Evolutionary conservation across 2,329 filamentous ascomycete genomes (phyloP).

Genomic region (Aureobasidium uvarum): DNA sequence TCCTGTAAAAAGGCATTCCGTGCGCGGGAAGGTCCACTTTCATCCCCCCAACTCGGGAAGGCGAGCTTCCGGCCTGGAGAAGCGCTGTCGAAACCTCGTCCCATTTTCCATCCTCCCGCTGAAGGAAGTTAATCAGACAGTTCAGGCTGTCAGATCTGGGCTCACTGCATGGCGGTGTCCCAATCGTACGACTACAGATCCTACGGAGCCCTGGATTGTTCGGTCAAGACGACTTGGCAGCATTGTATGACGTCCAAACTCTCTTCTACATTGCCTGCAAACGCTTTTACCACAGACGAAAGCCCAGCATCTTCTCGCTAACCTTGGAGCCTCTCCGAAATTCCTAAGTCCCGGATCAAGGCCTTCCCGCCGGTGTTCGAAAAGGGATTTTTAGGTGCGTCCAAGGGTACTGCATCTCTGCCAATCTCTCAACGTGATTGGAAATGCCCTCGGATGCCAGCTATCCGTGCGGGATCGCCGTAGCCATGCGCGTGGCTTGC

Average conservation of each 20-base stretch:
- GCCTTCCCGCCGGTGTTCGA: conserved; percentile 10
- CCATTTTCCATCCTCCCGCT: background rate
- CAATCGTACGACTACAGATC: background rate
- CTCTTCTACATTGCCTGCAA: background rate
- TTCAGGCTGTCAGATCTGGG: background rate
- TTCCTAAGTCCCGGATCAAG: background rate
- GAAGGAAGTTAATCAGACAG: background rate
- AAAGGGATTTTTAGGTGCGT: background rate
- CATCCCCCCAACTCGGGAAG: background rate
- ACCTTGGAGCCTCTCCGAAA: background rate
- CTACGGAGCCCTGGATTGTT: background rate
- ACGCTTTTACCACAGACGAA: conserved; percentile 7
- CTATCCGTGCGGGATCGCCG: conserved; percentile 16
- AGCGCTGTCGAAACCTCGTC: background rate
- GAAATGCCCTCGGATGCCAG: background rate
- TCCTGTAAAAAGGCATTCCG: conserved; percentile 17
- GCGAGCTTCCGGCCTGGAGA: background rate
- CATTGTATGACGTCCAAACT: background rate
- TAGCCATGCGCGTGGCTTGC: background rate
- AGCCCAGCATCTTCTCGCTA: conserved; percentile 6
- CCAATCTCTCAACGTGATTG: conserved; percentile 16
- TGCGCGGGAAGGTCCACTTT: conserved; percentile 12
- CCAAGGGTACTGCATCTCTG: background rate
- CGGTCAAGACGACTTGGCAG: background rate
- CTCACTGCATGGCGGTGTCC: background rate